Conservation (phyloP, 2,329 filamentous ascomycete species). For the Annulohypoxylon truncatum region DNA sequence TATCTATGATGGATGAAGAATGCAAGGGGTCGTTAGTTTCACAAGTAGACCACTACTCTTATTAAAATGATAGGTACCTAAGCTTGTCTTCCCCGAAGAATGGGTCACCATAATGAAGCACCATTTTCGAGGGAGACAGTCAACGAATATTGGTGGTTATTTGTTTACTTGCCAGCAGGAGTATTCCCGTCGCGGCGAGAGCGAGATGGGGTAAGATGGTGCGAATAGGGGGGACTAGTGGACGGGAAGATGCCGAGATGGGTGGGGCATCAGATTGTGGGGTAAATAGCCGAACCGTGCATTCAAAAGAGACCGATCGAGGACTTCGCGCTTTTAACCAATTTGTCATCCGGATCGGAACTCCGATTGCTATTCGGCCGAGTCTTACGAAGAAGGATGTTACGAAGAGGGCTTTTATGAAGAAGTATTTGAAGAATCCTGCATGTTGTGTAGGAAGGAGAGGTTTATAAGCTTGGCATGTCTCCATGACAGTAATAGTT, state of each 20-base stretch:
- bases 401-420: too few species aligned
- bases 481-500: background rate
- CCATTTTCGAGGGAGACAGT: background rate
- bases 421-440: background rate
- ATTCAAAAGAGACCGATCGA: background rate
- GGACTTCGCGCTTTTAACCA: background rate
- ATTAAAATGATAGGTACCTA: background rate
- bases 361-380: conserved; percentile 4
- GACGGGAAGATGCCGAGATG: background rate
- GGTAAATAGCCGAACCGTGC: background rate
- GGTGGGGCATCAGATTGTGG: background rate
- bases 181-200: background rate
- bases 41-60: background rate
- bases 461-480: background rate
- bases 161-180: background rate
- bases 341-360: background rate
- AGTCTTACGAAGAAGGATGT: background rate
- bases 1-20: background rate
- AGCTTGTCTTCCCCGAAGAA: background rate
- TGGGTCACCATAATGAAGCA: background rate
- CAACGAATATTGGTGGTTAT: background rate
- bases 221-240: background rate
- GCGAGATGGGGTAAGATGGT: background rate
- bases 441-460: background rate
- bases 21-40: background rate